These are phyloP conservation scores for Pleurotus platypus DNA, from an alignment of 768 basidiomycete genomes.

Conservation along the genomic window DNA sequence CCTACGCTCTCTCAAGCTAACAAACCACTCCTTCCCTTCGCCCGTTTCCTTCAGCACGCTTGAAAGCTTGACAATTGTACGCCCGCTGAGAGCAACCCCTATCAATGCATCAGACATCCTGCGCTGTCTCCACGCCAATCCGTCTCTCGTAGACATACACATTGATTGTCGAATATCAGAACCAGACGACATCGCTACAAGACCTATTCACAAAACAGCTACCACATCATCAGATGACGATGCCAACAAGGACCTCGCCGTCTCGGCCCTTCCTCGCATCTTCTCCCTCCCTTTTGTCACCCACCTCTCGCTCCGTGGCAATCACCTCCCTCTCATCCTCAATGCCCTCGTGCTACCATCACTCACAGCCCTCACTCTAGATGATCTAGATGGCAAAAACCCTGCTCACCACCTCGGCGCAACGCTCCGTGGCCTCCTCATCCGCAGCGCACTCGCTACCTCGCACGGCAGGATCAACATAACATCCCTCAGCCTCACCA, in stretches of 20 bases:
- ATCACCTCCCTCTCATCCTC: constrained; percentile 28
- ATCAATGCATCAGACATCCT: constrained; percentile 16
- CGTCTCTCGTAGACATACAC: constrained; percentile 13
- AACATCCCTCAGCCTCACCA: constrained; percentile 2
- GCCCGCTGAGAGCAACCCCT: constrained; percentile 21
- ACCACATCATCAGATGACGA: neutral
- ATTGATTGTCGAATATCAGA: constrained; percentile 20
- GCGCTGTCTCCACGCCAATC: constrained; percentile 15
- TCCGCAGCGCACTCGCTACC: constrained; percentile 2
- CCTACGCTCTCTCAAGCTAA: constrained; percentile 15
- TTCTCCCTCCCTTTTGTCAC: constrained; percentile 17
- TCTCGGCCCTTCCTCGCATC: neutral
- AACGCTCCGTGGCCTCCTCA: constrained; percentile 1
- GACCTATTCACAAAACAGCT: constrained; percentile 1
- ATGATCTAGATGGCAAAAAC: constrained; percentile 30
- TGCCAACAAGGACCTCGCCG: no score
- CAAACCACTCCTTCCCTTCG: constrained; percentile 21
- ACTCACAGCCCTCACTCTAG: constrained; percentile 24
- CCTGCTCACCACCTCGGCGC: constrained; percentile 3
- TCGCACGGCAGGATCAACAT: neutral
- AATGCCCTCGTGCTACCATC: constrained; percentile 26
- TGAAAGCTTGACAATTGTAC: constrained; percentile 16
- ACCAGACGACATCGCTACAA: neutral
- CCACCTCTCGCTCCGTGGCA: constrained; percentile 27
- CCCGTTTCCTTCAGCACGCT: constrained; percentile 15